A percentile compares a stretch with the other conserved stretches of the same genome.
phyloP scores from a whole-genome alignment of 768 basidiomycete species.

The Lactarius tabidus region DNA sequence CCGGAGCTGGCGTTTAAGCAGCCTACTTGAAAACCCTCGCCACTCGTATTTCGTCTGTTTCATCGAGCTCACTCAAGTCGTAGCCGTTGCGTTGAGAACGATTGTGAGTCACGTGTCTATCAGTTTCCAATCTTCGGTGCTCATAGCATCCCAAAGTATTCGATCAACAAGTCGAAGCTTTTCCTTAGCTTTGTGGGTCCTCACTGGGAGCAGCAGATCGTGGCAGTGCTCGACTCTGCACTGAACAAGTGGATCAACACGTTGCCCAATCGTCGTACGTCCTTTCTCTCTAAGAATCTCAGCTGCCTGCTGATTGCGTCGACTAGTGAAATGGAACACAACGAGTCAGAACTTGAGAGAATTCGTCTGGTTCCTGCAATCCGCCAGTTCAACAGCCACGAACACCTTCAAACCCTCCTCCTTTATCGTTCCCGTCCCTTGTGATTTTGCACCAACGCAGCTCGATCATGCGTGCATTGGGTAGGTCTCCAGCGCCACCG shows the following conservation, averaged over 20 bases:
- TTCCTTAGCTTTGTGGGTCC: constrained; percentile 48
- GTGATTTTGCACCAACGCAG: constrained; percentile 51
- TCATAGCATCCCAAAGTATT: constrained; percentile 46
- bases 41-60: constrained; percentile 52
- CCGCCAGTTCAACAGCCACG: constrained; percentile 38
- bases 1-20: constrained; percentile 48
- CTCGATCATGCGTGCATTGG: constrained; percentile 44
- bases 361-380: constrained; percentile 33
- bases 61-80: constrained; percentile 59
- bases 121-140: neutral
- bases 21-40: constrained; percentile 54
- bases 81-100: constrained; percentile 58
- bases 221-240: constrained; percentile 45
- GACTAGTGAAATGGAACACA: constrained; percentile 28
- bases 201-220: constrained; percentile 46
- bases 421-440: constrained; percentile 42
- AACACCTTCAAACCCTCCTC: constrained; percentile 41
- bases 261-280: constrained; percentile 38
- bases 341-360: constrained; percentile 23
- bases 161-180: constrained; percentile 62
- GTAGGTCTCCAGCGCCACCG: constrained; percentile 36
- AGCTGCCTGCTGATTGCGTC: neutral
- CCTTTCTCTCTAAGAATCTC: neutral
- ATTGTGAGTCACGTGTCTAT: constrained; percentile 39
- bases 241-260: constrained; percentile 46